These are phyloP conservation scores for Chondrostereum purpureum DNA, from an alignment of 1,284 basidiomycete genomes.

Conservation along the genomic window DNA sequence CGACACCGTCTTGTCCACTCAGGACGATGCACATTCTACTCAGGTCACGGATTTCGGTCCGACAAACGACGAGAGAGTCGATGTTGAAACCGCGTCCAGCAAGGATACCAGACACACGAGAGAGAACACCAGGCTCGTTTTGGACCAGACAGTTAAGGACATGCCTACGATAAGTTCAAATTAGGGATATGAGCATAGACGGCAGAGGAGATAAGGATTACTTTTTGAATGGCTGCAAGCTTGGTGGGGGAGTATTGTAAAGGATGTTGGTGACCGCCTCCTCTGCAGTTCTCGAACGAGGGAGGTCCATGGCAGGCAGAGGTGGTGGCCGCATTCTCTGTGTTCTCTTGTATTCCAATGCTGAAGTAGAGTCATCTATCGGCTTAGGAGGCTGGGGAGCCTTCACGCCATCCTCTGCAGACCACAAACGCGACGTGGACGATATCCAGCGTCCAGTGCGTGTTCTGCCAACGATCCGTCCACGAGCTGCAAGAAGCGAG, in stretches of 20 bases:
- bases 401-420: slow-evolving; percentile 30
- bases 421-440: slow-evolving; percentile 24
- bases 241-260: slow-evolving; percentile 94
- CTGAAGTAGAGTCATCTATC: slow-evolving; percentile 88
- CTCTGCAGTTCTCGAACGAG: slow-evolving; percentile 75
- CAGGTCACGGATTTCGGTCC: slow-evolving; percentile 95
- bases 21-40: slow-evolving; percentile 98
- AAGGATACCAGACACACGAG: slow-evolving; percentile 94
- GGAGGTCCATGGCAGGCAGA: slow-evolving; percentile 70
- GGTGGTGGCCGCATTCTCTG: slow-evolving; percentile 71
- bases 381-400: slow-evolving; percentile 63
- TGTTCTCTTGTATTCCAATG: slow-evolving; percentile 85
- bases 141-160: slow-evolving; percentile 98
- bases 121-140: slow-evolving; percentile 98
- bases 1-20: slow-evolving; percentile 93
- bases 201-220: slow-evolving; percentile 29
- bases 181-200: slow-evolving; percentile 4
- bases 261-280: slow-evolving; percentile 94
- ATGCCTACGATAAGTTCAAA: slow-evolving; percentile 51
- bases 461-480: neutral
- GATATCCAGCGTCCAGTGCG: slow-evolving; percentile 29
- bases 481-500: neutral
- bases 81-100: slow-evolving; percentile 99
- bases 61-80: slow-evolving; percentile 97
- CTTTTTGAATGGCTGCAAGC: slow-evolving; percentile 92